A percentile compares a stretch with the other conserved stretches of the same genome.
Conservation (phyloP, 2,329 filamentous ascomycete genomes). For the Fusarium transvaalense region DNA sequence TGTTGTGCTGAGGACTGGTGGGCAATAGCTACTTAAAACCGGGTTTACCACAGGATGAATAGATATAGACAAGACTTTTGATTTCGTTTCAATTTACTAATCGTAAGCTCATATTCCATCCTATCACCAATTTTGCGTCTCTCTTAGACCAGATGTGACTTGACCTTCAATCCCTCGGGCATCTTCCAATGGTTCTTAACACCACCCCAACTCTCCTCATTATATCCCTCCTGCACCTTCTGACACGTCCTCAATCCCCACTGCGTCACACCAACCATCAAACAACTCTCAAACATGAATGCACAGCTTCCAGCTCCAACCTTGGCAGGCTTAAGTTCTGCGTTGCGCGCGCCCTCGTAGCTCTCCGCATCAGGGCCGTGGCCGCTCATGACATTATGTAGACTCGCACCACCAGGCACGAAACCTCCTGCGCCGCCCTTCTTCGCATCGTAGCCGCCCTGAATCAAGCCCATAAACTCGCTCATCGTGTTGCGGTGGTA, state of each 20-base stretch:
- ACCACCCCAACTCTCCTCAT: constrained; percentile 82
- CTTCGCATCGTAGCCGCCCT: constrained; percentile 73
- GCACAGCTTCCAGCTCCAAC: constrained; percentile 73
- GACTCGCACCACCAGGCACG: constrained; percentile 68
- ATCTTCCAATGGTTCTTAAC: constrained; percentile 72
- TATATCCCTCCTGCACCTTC: constrained; percentile 76
- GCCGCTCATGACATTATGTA: constrained; percentile 80
- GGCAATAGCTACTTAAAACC: neutral
- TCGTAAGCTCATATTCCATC: neutral
- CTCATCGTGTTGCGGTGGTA: constrained; percentile 78
- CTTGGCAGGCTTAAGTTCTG: constrained; percentile 66
- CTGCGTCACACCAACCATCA: constrained; percentile 79
- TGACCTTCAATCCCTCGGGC: constrained; percentile 54
- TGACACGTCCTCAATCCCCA: constrained; percentile 73
- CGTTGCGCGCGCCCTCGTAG: constrained; percentile 67
- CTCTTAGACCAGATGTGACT: constrained; percentile 36
- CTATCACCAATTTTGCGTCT: constrained; percentile 14
- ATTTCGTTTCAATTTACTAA: neutral
- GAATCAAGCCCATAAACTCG: constrained; percentile 73
- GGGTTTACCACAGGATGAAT: neutral
- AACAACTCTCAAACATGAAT: constrained; percentile 77
- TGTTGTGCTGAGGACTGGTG: constrained; percentile 60
- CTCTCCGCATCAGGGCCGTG: constrained; percentile 72
- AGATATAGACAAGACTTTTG: neutral
- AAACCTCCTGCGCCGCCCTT: constrained; percentile 66